These are phyloP conservation scores for Silene conica DNA, from an alignment of 148 eudicot genomes.

Conservation along the genomic window DNA sequence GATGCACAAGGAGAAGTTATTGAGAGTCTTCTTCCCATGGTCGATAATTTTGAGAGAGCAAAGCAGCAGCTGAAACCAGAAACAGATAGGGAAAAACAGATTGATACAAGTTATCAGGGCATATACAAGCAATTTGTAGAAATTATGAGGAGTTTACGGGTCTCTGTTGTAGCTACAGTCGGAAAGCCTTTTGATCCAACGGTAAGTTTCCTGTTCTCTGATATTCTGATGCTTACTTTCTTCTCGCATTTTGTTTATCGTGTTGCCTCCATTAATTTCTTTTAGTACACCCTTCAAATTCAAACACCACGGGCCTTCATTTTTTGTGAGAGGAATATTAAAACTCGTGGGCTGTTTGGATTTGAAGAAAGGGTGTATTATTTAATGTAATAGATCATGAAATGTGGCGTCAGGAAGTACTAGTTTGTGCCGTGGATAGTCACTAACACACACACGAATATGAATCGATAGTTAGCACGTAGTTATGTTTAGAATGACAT, in stretches of 20 bases:
- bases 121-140: slow-evolving; percentile 98
- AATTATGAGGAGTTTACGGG: slow-evolving; percentile 74
- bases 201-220: slow-evolving; percentile 38
- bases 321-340: too few relatives aligned
- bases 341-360: too few relatives aligned
- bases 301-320: too few relatives aligned
- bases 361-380: too few relatives aligned
- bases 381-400: not conserved
- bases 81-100: slow-evolving; percentile 78
- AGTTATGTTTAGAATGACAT: too few relatives aligned
- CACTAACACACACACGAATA: too few relatives aligned
- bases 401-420: not conserved
- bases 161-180: slow-evolving; percentile 65
- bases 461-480: too few relatives aligned
- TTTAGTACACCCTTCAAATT: too few relatives aligned
- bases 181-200: slow-evolving; percentile 95
- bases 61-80: slow-evolving; percentile 68
- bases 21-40: slow-evolving; percentile 87
- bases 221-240: not conserved
- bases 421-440: not conserved
- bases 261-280: too few relatives aligned
- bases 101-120: slow-evolving; percentile 90
- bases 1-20: slow-evolving; percentile 86
- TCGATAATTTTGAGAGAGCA: slow-evolving; percentile 90
- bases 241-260: too few relatives aligned